Conservation (phyloP, 2,329 filamentous ascomycete genomes). For the Cyclaneusma minus region DNA sequence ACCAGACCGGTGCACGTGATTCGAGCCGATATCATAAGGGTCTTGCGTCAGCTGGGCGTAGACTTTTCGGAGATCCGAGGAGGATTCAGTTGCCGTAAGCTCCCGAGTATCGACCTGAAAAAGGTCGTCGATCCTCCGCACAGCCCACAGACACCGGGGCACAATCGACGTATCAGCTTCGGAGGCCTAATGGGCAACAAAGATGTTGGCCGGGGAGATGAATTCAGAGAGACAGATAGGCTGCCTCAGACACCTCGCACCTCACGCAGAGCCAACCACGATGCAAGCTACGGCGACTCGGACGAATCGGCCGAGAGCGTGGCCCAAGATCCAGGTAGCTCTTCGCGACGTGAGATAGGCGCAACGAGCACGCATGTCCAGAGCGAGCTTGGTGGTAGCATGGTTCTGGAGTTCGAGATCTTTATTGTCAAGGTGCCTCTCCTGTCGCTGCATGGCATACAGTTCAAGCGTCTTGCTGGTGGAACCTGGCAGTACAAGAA, state of each 20-base stretch:
- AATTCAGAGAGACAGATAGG: slow-evolving; percentile 45
- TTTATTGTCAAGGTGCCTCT: slow-evolving; percentile 95
- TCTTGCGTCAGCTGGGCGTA: slow-evolving; percentile 76
- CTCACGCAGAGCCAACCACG: slow-evolving; percentile 29
- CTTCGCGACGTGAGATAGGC: slow-evolving; percentile 48
- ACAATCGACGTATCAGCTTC: slow-evolving; percentile 72
- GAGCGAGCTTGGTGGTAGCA: slow-evolving; percentile 70
- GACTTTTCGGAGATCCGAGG: slow-evolving; percentile 85
- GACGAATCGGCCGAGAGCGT: slow-evolving; percentile 70
- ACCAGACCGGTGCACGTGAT: slow-evolving; percentile 80
- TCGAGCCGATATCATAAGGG: slow-evolving; percentile 76
- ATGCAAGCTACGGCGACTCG: slow-evolving; percentile 73
- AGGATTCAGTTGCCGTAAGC: slow-evolving; percentile 78
- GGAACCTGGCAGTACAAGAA: slow-evolving; percentile 98
- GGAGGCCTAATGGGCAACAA: slow-evolving; percentile 45
- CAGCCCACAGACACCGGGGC: slow-evolving; percentile 39
- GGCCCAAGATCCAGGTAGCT: slow-evolving; percentile 31
- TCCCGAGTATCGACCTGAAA: slow-evolving; percentile 77
- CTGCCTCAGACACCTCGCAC: slow-evolving; percentile 32
- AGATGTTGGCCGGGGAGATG: slow-evolving; percentile 50
- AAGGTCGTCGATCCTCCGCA: slow-evolving; percentile 49
- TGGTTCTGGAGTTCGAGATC: slow-evolving; percentile 85
- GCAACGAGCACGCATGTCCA: slow-evolving; percentile 90
- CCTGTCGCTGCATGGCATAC: slow-evolving; percentile 82
- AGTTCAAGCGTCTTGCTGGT: slow-evolving; percentile 92